Evolutionary conservation across 106 monocot genomes (phyloP), one percentile per base, ranked within the genome.

Genomic region (Allium sativum): DNA sequence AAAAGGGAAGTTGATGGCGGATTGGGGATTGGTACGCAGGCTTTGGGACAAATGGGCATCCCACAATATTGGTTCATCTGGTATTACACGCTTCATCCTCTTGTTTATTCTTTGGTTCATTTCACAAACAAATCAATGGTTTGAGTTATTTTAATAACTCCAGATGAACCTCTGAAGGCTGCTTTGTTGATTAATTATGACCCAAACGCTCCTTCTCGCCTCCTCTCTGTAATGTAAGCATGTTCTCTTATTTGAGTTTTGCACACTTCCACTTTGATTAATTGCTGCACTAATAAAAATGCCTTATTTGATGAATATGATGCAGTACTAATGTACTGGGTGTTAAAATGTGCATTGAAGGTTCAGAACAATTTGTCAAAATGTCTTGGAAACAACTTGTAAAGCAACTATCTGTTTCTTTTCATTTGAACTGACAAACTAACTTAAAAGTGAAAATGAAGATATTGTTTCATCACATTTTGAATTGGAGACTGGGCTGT

Each of bases 141-240:
- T 48, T 43, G 20, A 2, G 12, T 41, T 12, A 59, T 61, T 9
- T 14, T 14, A 7, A 20, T 72, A 86, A 18, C 48, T 12, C 42
- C 82, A 87, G 86, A 69, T 64, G 68, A 78, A 19, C 83, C 92
- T 0, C 71, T 92, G 43, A 78, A 76, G 61, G 83, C 70, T 17
- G 92, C 92, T 8, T 48, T 92, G 59, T 78, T 87, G 7, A 51
- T 92, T 59, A 87, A 92, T 69, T 74, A 87, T 64, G 92, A 92
- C 42, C 87, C 81, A 12, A 66, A 13, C 10, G 83, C 56, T 0
- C 84, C 92, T 3, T 92, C 92, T 65, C 87, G 87, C 40, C 73
- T 87, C 48, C 43, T 92, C 59, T 73, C 92, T 7, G 17, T 84
- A 68, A 81, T 87, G 88, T 84, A 58, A 71, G 62, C 62, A 5